These are phyloP conservation scores for Hortiboletus flavorubellus DNA, from an alignment of 768 basidiomycete species.

Conservation along the genomic window DNA sequence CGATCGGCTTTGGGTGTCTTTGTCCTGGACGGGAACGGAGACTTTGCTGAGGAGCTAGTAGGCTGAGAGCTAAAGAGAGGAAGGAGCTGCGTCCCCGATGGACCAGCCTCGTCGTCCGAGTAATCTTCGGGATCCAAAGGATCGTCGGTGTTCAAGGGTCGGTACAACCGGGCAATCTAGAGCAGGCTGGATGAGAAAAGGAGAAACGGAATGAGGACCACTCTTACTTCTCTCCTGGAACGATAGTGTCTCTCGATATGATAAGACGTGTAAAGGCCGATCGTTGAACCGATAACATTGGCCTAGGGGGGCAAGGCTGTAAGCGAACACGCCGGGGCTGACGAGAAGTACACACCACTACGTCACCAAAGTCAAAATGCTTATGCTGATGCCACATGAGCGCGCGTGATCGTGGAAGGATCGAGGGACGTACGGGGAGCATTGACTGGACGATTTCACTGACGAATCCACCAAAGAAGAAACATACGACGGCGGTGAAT, in stretches of 20 bases:
- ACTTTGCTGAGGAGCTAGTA: constrained; percentile 14
- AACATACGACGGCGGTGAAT: constrained; percentile 65
- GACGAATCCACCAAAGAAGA: constrained; percentile 76
- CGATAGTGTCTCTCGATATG: constrained; percentile 75
- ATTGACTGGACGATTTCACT: constrained; percentile 81
- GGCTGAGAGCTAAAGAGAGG: constrained; percentile 40
- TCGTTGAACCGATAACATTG: constrained; percentile 67
- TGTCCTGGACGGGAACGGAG: constrained; percentile 26
- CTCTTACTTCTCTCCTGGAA: constrained; percentile 66
- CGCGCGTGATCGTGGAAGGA: not conserved
- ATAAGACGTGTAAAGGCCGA: constrained; percentile 66
- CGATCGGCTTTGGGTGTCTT: constrained; percentile 33
- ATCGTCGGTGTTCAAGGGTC: constrained; percentile 56
- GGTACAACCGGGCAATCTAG: constrained; percentile 77
- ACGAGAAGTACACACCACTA: constrained; percentile 48
- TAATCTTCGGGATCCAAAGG: constrained; percentile 51
- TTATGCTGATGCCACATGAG: constrained; percentile 47
- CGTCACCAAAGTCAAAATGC: constrained; percentile 68
- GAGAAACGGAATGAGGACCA: not conserved
- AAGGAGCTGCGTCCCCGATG: constrained; percentile 52
- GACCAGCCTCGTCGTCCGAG: constrained; percentile 41
- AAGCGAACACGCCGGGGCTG: constrained; percentile 11
- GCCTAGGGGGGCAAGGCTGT: constrained; percentile 46
- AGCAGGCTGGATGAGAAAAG: not conserved
- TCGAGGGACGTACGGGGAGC: constrained; percentile 53